Evolutionary conservation across 805 yeast genomes (phyloP).

Genomic region (Kazachstania kunashirensis): DNA sequence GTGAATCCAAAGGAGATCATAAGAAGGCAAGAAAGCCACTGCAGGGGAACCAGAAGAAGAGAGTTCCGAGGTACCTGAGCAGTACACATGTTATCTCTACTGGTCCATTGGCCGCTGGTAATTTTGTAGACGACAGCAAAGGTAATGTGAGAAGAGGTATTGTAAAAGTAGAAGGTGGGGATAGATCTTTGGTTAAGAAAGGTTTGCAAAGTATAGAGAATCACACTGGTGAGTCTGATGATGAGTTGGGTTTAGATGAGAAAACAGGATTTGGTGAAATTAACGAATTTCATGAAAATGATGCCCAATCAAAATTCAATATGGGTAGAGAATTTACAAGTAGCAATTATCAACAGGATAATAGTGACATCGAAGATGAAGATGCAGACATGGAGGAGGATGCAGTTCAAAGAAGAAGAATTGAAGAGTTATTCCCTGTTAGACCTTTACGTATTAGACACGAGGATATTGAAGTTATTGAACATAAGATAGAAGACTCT

Average conservation of each 20-base stretch:
- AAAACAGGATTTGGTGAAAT: conserved; percentile 28
- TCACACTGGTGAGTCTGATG: conserved; percentile 29
- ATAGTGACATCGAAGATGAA: conserved; percentile 14
- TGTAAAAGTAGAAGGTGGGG: conserved; percentile 11
- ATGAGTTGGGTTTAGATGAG: conserved; percentile 31
- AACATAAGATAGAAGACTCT: conserved; percentile 25
- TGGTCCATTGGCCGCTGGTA: conserved; percentile 66
- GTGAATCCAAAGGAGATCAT: conserved; percentile 8
- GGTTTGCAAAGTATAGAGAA: conserved; percentile 18
- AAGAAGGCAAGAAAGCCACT: conserved; percentile 13
- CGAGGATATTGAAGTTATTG: conserved; percentile 31
- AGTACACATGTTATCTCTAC: conserved; percentile 56
- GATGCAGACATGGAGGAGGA: conserved; percentile 20
- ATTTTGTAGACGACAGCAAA: conserved; percentile 25
- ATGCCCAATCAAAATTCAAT: conserved; percentile 37
- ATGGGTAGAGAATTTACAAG: conserved; percentile 53
- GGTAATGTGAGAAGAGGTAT: conserved; percentile 19
- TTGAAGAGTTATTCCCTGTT: conserved; percentile 49
- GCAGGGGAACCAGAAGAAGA: conserved; percentile 14
- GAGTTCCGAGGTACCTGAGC: conserved; percentile 25
- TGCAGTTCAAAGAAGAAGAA: conserved; percentile 17
- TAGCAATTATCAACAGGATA: conserved; percentile 25
- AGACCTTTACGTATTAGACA: conserved; percentile 51
- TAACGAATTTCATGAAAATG: conserved; percentile 17
- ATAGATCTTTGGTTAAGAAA: conserved; percentile 15